These are phyloP conservation scores for Hsuehochloa calcarea DNA, from an alignment of 176 grass and related monocot species.

Conservation along the genomic window DNA sequence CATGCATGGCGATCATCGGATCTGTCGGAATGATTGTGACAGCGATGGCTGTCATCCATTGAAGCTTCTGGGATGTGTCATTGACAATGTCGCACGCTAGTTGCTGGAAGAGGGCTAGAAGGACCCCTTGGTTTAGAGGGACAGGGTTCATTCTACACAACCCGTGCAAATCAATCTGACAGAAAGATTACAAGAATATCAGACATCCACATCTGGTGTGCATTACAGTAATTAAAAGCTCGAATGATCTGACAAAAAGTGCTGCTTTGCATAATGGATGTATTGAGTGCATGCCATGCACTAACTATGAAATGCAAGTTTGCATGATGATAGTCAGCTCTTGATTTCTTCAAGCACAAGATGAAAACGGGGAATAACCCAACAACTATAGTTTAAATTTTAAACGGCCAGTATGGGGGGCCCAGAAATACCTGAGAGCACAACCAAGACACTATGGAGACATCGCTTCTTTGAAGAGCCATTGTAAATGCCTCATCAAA, in stretches of 20 bases:
- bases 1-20: conserved; percentile 60
- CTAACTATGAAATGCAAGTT: conserved; percentile 8
- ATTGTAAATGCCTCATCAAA: conserved; percentile 88
- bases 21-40: conserved; percentile 71
- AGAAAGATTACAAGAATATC: conserved; percentile 6
- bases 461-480: conserved; percentile 86
- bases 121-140: conserved; percentile 82
- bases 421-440: conserved; percentile 71
- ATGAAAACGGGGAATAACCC: neutral
- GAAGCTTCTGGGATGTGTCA: conserved; percentile 58
- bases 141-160: conserved; percentile 58
- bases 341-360: conserved; percentile 1
- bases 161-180: conserved; percentile 79
- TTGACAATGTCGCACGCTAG: conserved; percentile 77
- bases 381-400: neutral
- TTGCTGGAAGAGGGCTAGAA: conserved; percentile 91
- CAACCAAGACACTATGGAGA: conserved; percentile 89
- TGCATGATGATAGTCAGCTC: neutral
- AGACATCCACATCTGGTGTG: neutral
- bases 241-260: neutral
- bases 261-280: neutral
- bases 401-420: neutral
- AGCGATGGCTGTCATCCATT: conserved; percentile 76
- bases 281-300: neutral
- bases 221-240: neutral